Percentiles rank a stretch among this genome's conserved stretches.
Conservation (phyloP, 306 rosid genomes). For the Glycine soja region DNA sequence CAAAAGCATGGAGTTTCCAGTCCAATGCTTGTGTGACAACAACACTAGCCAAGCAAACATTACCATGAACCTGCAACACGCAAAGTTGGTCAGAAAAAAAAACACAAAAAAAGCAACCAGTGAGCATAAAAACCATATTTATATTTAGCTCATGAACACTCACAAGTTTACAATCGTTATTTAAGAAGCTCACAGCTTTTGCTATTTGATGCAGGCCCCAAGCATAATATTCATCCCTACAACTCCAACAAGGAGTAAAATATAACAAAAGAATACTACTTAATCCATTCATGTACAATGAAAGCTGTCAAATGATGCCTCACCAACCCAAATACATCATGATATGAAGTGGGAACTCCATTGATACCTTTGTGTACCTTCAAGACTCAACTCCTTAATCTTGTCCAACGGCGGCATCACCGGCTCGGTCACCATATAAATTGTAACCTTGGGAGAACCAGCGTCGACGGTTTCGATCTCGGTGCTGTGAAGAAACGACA, state of each 20-base stretch:
- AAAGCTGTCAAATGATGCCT: slow-evolving; percentile 11
- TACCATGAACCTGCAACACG: slow-evolving; percentile 80
- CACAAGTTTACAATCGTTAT: slow-evolving; percentile 97
- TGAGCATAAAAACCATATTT: slow-evolving; percentile 15
- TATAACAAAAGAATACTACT: slow-evolving; percentile 5
- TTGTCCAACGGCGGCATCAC: slow-evolving; percentile 87
- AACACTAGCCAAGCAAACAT: slow-evolving; percentile 94
- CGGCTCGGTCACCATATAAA: slow-evolving; percentile 97
- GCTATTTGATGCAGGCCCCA: slow-evolving; percentile 96
- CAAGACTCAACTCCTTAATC: slow-evolving; percentile 85
- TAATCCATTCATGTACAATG: slow-evolving; percentile 22
- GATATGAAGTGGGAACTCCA: slow-evolving; percentile 26
- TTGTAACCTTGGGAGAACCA: slow-evolving; percentile 75
- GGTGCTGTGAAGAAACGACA: slow-evolving; percentile 95
- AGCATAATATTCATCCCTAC: slow-evolving; percentile 97
- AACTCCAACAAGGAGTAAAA: slow-evolving; percentile 32
- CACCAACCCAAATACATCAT: slow-evolving; percentile 34
- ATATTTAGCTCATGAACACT: slow-evolving; percentile 43
- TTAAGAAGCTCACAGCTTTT: slow-evolving; percentile 98
- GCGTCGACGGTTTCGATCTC: slow-evolving; percentile 79
- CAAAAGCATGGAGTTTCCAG: slow-evolving; percentile 99
- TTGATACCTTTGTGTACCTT: slow-evolving; percentile 84
- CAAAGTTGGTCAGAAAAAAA: slow-evolving; percentile 47
- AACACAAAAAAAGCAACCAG: slow-evolving; percentile 9
- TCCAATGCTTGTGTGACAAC: slow-evolving; percentile 97